phyloP scores from a whole-genome alignment of 768 basidiomycete species.

The Naganishia friedmannii region DNA sequence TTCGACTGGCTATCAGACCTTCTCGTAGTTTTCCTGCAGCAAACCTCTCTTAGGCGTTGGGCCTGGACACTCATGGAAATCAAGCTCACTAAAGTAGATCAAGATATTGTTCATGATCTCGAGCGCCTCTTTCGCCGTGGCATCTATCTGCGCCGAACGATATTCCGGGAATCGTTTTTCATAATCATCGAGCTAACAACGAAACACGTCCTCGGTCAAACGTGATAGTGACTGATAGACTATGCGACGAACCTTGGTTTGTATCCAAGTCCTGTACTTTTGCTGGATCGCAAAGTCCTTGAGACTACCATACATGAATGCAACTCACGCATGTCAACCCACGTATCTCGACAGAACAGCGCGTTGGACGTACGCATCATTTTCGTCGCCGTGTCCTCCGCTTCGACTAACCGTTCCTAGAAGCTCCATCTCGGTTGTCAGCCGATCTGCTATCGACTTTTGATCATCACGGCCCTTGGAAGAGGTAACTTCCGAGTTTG shows the following conservation, averaged over 20 bases:
- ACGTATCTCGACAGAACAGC: not conserved
- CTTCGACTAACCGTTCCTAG: slow-evolving; percentile 46
- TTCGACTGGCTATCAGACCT: slow-evolving; percentile 45
- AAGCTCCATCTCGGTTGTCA: slow-evolving; percentile 43
- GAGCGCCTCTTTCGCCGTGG: slow-evolving; percentile 36
- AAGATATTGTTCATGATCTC: slow-evolving; percentile 48
- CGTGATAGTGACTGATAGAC: not conserved
- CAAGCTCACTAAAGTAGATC: slow-evolving; percentile 41
- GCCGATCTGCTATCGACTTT: not conserved
- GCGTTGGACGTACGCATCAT: slow-evolving; percentile 46
- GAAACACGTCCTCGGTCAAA: not conserved
- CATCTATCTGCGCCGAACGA: slow-evolving; percentile 32
- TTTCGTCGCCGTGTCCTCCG: slow-evolving; percentile 49
- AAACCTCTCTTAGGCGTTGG: not conserved
- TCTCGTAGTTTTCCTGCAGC: slow-evolving; percentile 46
- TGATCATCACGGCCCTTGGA: not conserved
- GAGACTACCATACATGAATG: slow-evolving; percentile 34
- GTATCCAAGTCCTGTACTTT: slow-evolving; percentile 43
- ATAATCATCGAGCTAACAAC: slow-evolving; percentile 42
- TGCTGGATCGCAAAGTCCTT: slow-evolving; percentile 45
- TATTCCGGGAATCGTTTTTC: slow-evolving; percentile 34
- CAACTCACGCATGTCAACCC: slow-evolving; percentile 19
- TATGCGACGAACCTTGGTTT: slow-evolving; percentile 40
- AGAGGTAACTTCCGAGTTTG: too few species aligned
- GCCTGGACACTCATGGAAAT: not conserved